Base-by-base conservation (phyloP, 1,139 yeast species). In the Pneumocystis canis region DNA sequence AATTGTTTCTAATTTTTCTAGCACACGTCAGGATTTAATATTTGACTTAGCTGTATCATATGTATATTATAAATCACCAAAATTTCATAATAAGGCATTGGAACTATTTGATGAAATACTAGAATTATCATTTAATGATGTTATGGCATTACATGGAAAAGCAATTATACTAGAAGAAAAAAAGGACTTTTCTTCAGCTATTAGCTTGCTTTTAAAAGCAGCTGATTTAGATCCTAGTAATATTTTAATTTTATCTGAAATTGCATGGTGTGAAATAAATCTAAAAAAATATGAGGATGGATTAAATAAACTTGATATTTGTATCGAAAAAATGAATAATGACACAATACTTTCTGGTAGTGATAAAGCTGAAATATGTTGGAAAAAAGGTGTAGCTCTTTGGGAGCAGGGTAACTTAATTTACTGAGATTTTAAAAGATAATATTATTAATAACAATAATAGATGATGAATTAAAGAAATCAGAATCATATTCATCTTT, bases 41-140 rank as follows among this genome's bases (percentile, higher is more conserved):
- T 79, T 89, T 61, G 78, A 82, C 20, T 77, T 88, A 63, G 97
- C 95, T 0, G 81, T 84, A 1, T 80, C 87, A 0, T 87, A 89
- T 70, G 88, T 95, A 0, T 85, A 87, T 70, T 81, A 84, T 71
- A 96, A 90, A 71, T 87, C 96, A 0, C 98, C 97, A 5, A 89
- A 89, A 72, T 87, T 90, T 72, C 89, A 83, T 70, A 78, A 81
- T 9, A 78, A 84, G 54, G 97, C 98, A 0, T 72, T 87, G 58
- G 82, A 82, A 60, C 74, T 89, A 33, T 92, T 86, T 72, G 86
- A 85, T 61, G 76, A 78, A 39, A 82, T 89, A 7, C 76, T 88
- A 3, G 31, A 47, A 18, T 25, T 25, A 47, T 47, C 54, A 25
- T 25, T 11, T 47, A 47, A 47, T 47, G 25, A 47, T 47, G 54